Conservation (phyloP, 805 yeast genomes). For the Candida chilensis region DNA sequence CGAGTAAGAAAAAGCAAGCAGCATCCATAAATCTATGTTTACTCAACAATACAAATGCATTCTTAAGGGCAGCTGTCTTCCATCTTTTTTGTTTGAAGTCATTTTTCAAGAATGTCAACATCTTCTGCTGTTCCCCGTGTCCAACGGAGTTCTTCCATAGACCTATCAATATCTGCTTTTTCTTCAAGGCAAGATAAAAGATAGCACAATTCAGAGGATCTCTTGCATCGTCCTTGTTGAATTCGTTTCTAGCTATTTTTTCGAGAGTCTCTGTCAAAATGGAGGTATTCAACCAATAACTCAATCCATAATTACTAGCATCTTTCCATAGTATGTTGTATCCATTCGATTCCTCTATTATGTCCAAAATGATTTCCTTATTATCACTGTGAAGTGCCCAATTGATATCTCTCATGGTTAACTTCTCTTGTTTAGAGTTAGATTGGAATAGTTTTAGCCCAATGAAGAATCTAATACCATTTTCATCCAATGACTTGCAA, state of each 20-base stretch:
- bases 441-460: conserved; percentile 60
- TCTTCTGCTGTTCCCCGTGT: conserved; percentile 76
- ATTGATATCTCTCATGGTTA: conserved; percentile 72
- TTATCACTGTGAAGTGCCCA: conserved; percentile 87
- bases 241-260: conserved; percentile 62
- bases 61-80: conserved; percentile 84
- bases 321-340: conserved; percentile 48
- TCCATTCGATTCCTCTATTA: conserved; percentile 33
- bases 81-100: conserved; percentile 73
- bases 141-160: conserved; percentile 75
- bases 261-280: conserved; percentile 51
- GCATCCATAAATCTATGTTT: conserved; percentile 85
- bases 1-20: conserved; percentile 80
- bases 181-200: conserved; percentile 68
- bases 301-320: conserved; percentile 51
- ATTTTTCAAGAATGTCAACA: conserved; percentile 66
- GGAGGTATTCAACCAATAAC: conserved; percentile 56
- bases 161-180: conserved; percentile 68
- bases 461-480: conserved; percentile 63
- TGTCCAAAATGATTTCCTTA: conserved; percentile 52
- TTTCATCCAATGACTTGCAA: conserved; percentile 38
- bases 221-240: conserved; percentile 37
- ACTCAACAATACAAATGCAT: conserved; percentile 84
- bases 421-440: conserved; percentile 33
- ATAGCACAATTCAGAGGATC: conserved; percentile 74